Conservation (phyloP, 306 rosid genomes). For the Herpetospermum pedunculosum region DNA sequence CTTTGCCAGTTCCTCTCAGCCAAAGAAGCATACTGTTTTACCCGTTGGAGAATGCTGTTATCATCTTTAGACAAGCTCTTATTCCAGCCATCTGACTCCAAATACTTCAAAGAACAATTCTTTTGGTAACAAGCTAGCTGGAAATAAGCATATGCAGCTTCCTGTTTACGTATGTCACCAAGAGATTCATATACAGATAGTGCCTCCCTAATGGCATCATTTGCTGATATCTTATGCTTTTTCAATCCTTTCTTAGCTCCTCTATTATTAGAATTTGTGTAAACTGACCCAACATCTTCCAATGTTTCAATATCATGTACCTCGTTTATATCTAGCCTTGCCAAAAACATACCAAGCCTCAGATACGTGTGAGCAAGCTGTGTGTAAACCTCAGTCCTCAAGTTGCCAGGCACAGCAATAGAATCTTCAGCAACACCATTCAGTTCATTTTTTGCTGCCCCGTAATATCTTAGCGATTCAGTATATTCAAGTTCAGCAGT, state of each 20-base stretch:
- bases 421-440: slow-evolving; percentile 31
- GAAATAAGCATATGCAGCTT: slow-evolving; percentile 84
- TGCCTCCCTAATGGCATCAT: slow-evolving; percentile 90
- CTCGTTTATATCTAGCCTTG: slow-evolving; percentile 68
- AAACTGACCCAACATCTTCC: slow-evolving; percentile 27
- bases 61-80: slow-evolving; percentile 39
- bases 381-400: slow-evolving; percentile 71
- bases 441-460: slow-evolving; percentile 74
- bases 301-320: slow-evolving; percentile 47
- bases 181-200: slow-evolving; percentile 66
- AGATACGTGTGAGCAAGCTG: slow-evolving; percentile 86
- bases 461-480: slow-evolving; percentile 80
- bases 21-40: slow-evolving; percentile 78
- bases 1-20: slow-evolving; percentile 93
- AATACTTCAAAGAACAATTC: slow-evolving; percentile 73
- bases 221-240: slow-evolving; percentile 85
- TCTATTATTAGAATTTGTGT: slow-evolving; percentile 25
- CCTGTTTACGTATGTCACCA: slow-evolving; percentile 86
- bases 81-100: slow-evolving; percentile 51
- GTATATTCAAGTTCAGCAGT: slow-evolving; percentile 70
- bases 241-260: slow-evolving; percentile 36
- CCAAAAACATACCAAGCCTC: slow-evolving; percentile 91
- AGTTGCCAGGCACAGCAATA: slow-evolving; percentile 28
- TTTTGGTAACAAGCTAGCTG: slow-evolving; percentile 84
- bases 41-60: slow-evolving; percentile 45